A percentile compares a stretch with the other conserved stretches of the same genome.
Conservation (phyloP, 148 eudicot genomes). For the Rhododendron ferrugineum region DNA sequence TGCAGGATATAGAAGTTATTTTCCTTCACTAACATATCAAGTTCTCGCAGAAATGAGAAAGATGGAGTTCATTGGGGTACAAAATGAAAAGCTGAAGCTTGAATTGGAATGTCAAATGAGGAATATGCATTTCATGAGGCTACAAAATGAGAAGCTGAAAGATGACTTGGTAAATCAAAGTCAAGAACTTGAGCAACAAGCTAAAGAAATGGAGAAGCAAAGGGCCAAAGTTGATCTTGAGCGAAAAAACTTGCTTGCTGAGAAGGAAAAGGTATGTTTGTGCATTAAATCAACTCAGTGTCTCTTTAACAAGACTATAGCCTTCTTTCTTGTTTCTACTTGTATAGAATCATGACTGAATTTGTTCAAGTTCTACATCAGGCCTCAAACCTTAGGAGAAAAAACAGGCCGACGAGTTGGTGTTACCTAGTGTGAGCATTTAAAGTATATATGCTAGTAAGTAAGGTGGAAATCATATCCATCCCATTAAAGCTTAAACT, state of each 20-base stretch:
- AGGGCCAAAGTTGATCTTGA: slow-evolving; percentile 19
- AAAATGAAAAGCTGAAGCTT: slow-evolving; percentile 24
- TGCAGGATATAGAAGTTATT: not conserved
- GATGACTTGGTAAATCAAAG: slow-evolving; percentile 18
- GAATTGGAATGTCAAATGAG: slow-evolving; percentile 29
- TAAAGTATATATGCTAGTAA: not conserved
- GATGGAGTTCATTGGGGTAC: slow-evolving; percentile 29
- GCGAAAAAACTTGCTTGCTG: slow-evolving; percentile 15
- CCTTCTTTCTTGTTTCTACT: not conserved
- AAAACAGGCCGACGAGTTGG: not conserved
- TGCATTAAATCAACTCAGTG: not conserved
- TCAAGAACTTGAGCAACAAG: slow-evolving; percentile 23
- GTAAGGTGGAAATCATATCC: not conserved
- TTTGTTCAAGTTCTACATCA: not conserved
- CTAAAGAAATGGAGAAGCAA: slow-evolving; percentile 28
- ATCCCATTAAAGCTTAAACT: not conserved
- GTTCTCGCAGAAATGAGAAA: slow-evolving; percentile 30
- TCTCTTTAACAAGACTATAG: not conserved
- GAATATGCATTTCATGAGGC: slow-evolving; percentile 18
- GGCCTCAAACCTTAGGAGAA: not conserved
- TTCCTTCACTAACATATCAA: not conserved
- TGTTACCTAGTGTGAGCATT: not conserved
- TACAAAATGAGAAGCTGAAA: slow-evolving; percentile 27
- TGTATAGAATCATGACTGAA: not conserved
- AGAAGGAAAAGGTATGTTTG: slow-evolving; percentile 24